Base-by-base conservation (phyloP, 164 flowering plant genomes). In the Tetrastigma voinierianum region DNA sequence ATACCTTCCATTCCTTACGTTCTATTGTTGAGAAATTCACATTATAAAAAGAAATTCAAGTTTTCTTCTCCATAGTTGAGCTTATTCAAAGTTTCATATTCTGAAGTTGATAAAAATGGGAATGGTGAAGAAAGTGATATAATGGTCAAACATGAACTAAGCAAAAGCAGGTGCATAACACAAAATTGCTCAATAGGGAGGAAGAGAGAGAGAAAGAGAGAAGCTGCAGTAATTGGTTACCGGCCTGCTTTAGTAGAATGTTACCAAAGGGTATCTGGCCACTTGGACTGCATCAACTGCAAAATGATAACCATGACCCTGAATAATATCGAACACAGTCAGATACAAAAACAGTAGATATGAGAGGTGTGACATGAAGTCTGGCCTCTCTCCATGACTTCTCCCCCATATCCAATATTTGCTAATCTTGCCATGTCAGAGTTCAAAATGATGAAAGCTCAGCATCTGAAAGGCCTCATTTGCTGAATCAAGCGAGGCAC, bases 281-380 rank as follows among this genome's bases (percentile, higher is more conserved):
- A 87, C 67, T 72, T 80, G 77, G 51, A 7, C n/a, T 52, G 96
- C 96, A 57, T 81, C 90, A 55, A 83, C 52, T 46, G 80, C 83
- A 64, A 87, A 51, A 78, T 90, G 97, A 71, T 73, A 78, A 62
- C 98, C 97, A 76, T 67, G 88, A 67, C 98, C 98, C 98, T 93
- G 80, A 64, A 64, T 20, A 77, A 62, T 59, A 8, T 51, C 20
- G 53, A 66, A 61, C 18, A 55, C 24, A 44, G 61, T 19, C 6
- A 32, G 40, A 3, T 32, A 32, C 18, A 59, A 15, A 32, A 59
- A 32, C 23, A 13, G 46, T 59, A 59, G 0, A 59, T 40, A n/a
- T 14, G n/a, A 59, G 44, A 12, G 12, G 17, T 14, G 40, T 47
- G 19, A 44, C 49, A 12, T 15, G 15, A 20, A 13, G 49, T 44